Base-by-base conservation (phyloP, 2,329 filamentous ascomycete genomes). In the Colletotrichum musicola region DNA sequence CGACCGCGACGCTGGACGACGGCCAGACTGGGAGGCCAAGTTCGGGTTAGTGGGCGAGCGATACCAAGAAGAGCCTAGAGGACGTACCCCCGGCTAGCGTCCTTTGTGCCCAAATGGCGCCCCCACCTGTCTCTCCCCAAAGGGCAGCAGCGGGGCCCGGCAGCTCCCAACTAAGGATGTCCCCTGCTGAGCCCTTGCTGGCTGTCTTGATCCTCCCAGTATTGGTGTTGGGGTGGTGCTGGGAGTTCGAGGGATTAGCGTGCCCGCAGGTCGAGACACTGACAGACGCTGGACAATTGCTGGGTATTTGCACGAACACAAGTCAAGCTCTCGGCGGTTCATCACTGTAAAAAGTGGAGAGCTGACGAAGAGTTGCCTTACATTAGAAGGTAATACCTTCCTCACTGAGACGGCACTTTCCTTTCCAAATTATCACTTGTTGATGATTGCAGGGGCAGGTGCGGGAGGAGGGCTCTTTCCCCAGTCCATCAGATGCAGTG, bases 331-430 rank as follows among this genome's bases (percentile, higher is more conserved):
- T 47, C 50, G 40, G 38, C 47, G n/a, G 42, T 20, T 35, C 46
- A 30, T 51, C 38, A 58, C 47, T 25, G 35, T 57, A 40, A 53
- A 57, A 63, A 58, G 59, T 64, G 64, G 64, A 64, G 59, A 54
- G 13, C n/a, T n/a, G 53, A 66, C 56, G 42, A 56, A 62, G 18
- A 50, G 50, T n/a, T 50, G 50, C 58, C 62, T 49, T 25, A 49
- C 50, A 46, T 20, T 50, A 44, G 50, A 53, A 62, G 59, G 49
- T 35, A 42, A 10, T 25, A 25, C 20, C 18, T 51, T 30, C 20
- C 20, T 16, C 16, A 7, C 20, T 6, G 14, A 6, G 2, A 16
- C 6, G 3, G 18, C n/a, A 25, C 20, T 46, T 27, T 60, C 30
- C 42, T 12, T 38, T 13, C 6, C 42, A 42, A 42, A 42, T 42